Conservation (phyloP, 257 asterid genomes). For the Scutellaria minor region DNA sequence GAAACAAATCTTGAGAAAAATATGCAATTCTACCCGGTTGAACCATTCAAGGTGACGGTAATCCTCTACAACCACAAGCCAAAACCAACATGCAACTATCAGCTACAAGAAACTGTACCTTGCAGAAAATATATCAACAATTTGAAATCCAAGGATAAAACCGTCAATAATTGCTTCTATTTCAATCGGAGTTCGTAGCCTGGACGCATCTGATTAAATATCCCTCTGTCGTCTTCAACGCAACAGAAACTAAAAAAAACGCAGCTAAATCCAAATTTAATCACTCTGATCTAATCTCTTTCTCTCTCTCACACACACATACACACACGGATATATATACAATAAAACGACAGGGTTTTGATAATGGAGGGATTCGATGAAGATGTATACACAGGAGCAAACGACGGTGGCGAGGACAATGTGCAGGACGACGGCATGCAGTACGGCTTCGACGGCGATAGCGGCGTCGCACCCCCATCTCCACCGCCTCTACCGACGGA, state of each 20-base stretch:
- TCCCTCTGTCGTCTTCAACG: background rate
- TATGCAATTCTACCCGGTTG: constrained; percentile 22
- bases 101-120: background rate
- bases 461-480: constrained; percentile 40
- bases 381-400: constrained; percentile 34
- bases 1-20: background rate
- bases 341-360: background rate
- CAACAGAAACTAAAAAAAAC: constrained; percentile 6
- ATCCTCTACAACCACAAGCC: background rate
- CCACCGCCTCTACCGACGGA: constrained; percentile 40
- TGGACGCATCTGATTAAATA: background rate
- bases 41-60: constrained; percentile 25
- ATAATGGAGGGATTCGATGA: constrained; percentile 67
- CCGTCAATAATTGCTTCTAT: background rate
- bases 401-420: constrained; percentile 48
- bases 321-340: constrained; percentile 4
- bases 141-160: background rate
- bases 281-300: constrained; percentile 26
- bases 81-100: too few species aligned
- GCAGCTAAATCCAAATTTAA: constrained; percentile 34
- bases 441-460: constrained; percentile 47
- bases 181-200: background rate
- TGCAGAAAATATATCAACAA: too few species aligned
- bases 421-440: constrained; percentile 44
- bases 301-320: background rate